phyloP scores from a whole-genome alignment of 1,139 yeast species.

The Geotrichum aggregatum region DNA sequence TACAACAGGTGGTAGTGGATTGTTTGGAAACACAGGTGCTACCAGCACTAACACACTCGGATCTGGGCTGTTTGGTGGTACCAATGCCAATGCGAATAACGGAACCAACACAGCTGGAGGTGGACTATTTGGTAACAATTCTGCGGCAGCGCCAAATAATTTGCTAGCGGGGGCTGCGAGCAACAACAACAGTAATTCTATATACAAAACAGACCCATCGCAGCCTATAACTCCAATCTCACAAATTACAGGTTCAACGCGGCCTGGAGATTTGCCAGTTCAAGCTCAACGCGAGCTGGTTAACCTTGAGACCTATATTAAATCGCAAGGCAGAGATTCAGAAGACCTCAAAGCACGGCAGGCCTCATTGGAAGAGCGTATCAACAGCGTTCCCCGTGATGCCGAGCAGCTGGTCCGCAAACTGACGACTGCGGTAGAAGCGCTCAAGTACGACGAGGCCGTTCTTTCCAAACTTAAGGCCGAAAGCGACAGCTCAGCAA shows the following conservation, averaged over 20 bases:
- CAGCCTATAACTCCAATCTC: conserved; percentile 27
- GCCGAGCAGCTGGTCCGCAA: conserved; percentile 65
- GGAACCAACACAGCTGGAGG: conserved; percentile 5
- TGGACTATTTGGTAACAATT: conserved; percentile 30
- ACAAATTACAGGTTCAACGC: conserved; percentile 75
- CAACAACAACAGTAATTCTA: conserved; percentile 28
- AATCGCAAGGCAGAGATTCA: conserved; percentile 75
- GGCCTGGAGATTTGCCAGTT: conserved; percentile 80
- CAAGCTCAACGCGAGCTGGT: conserved; percentile 73
- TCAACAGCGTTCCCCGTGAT: conserved; percentile 81
- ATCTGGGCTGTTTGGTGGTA: conserved; percentile 31
- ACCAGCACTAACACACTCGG: conserved; percentile 16
- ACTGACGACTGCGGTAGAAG: conserved; percentile 62
- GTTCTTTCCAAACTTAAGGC: conserved; percentile 46
- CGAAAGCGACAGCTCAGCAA: conserved; percentile 43
- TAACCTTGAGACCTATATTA: conserved; percentile 76
- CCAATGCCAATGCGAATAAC: conserved; percentile 27
- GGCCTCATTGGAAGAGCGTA: conserved; percentile 60
- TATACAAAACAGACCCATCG: conserved; percentile 27
- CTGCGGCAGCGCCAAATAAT: conserved; percentile 13
- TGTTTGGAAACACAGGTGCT: conserved; percentile 37
- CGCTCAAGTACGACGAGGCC: conserved; percentile 61
- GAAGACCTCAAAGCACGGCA: conserved; percentile 68
- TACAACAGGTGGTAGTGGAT: conserved; percentile 31
- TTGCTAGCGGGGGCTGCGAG: conserved; percentile 19